Percentiles rank a stretch among this genome's conserved stretches.
Evolutionary conservation across 2,329 filamentous ascomycete genomes (phyloP).

Genomic region (Paracamarosporium sp.): DNA sequence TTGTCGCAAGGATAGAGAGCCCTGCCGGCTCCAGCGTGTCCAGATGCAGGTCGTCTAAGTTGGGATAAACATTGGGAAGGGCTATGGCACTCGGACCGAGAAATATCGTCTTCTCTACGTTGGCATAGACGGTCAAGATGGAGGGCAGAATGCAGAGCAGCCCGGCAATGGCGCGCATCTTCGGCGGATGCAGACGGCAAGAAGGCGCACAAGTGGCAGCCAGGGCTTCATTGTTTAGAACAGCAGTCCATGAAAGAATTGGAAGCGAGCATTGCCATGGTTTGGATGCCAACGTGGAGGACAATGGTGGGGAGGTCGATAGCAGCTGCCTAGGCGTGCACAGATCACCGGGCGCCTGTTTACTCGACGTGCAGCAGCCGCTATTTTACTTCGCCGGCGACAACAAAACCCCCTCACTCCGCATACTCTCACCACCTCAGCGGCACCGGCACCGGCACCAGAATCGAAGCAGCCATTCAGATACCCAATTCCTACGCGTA

Average conservation of each 20-base stretch:
- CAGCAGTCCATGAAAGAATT: neutral
- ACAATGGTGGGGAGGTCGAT: neutral
- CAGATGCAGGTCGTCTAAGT: conserved; percentile 68
- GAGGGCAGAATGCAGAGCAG: conserved; percentile 37
- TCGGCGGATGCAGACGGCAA: conserved; percentile 23
- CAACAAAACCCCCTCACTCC: conserved; percentile 30
- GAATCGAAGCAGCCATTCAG: conserved; percentile 23
- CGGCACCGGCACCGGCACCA: conserved; percentile 33
- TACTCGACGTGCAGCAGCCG: too few relatives aligned
- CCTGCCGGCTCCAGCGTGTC: conserved; percentile 65
- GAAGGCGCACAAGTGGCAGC: neutral
- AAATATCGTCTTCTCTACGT: conserved; percentile 93
- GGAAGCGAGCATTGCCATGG: neutral
- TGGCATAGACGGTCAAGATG: conserved; percentile 61
- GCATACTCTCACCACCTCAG: conserved; percentile 24
- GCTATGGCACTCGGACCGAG: conserved; percentile 68
- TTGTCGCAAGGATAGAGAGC: conserved; percentile 64
- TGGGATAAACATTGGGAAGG: conserved; percentile 63
- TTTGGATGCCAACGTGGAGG: neutral
- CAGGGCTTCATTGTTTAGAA: neutral
- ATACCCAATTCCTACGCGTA: conserved; percentile 38
- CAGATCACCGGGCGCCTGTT: too few relatives aligned
- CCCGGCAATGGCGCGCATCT: conserved; percentile 41
- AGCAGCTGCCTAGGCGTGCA: conserved; percentile 3
- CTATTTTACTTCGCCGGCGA: too few relatives aligned